Evolutionary conservation across 148 eudicot species (phyloP).

Genomic region (Mesembryanthemum crystallinum): DNA sequence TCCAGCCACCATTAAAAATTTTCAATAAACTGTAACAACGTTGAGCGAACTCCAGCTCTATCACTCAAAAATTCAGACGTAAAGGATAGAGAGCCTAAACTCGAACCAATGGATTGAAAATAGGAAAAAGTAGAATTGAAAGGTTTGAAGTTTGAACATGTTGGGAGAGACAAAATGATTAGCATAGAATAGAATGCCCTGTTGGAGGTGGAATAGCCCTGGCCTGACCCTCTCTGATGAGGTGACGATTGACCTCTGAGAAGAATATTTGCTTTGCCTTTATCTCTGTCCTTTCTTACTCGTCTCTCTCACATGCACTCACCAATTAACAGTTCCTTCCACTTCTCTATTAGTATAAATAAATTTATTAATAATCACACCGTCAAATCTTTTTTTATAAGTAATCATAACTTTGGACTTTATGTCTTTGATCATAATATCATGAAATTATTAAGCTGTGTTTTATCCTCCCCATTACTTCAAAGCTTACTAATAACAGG

Average conservation of each 20-base stretch:
- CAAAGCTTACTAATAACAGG: too few relatives aligned
- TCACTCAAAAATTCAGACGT: too few relatives aligned
- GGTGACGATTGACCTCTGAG: constrained; percentile 9
- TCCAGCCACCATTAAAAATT: too few relatives aligned
- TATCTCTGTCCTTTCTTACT: background rate
- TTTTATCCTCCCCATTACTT: too few relatives aligned
- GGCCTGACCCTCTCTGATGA: constrained; percentile 4
- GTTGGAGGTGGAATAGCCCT: background rate
- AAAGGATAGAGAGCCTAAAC: too few relatives aligned
- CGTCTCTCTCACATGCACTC: background rate
- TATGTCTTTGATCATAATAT: constrained; percentile 6
- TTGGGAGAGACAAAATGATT: background rate
- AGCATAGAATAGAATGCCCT: constrained; percentile 5
- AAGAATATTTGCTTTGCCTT: constrained; percentile 12
- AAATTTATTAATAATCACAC: too few relatives aligned
- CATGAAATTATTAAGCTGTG: too few relatives aligned
- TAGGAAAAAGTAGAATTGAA: background rate
- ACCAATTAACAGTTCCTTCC: too few relatives aligned
- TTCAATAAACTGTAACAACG: too few relatives aligned
- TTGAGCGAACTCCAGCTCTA: too few relatives aligned
- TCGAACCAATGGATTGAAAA: too few relatives aligned
- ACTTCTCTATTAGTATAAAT: background rate
- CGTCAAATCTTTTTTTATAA: background rate
- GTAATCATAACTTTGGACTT: constrained; percentile 10
- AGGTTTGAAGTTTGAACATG: background rate